phyloP scores from a whole-genome alignment of 2,329 filamentous ascomycete species.

The Phaeoacremonium minimum region DNA sequence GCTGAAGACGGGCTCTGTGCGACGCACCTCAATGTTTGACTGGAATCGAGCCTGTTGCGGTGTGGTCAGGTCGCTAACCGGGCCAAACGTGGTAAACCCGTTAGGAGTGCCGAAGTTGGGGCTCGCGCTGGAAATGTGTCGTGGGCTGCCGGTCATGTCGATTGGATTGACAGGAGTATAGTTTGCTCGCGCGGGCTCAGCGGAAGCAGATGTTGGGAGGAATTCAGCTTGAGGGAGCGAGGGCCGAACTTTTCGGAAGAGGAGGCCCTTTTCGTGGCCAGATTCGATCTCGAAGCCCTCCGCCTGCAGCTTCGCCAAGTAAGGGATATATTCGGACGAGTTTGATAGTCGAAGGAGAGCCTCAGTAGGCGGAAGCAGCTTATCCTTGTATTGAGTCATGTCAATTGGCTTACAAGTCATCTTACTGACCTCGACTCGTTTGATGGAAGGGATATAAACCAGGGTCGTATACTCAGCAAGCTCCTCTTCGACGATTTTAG shows the following conservation, averaged over 20 bases:
- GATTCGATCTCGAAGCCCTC: slow-evolving; percentile 66
- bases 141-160: slow-evolving; percentile 43
- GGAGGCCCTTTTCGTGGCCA: slow-evolving; percentile 57
- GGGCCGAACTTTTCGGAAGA: slow-evolving; percentile 57
- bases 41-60: slow-evolving; percentile 27
- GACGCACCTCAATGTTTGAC: slow-evolving; percentile 36
- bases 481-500: too few relatives aligned
- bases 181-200: not conserved
- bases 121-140: slow-evolving; percentile 33
- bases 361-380: slow-evolving; percentile 56
- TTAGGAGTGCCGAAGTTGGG: slow-evolving; percentile 61
- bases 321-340: slow-evolving; percentile 60
- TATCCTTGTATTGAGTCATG: too few relatives aligned
- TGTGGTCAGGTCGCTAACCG: slow-evolving; percentile 21
- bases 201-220: not conserved
- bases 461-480: slow-evolving; percentile 57
- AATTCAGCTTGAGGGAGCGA: slow-evolving; percentile 1
- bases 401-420: too few relatives aligned
- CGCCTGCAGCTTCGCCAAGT: slow-evolving; percentile 53
- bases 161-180: slow-evolving; percentile 49
- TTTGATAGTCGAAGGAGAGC: slow-evolving; percentile 57
- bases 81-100: slow-evolving; percentile 58
- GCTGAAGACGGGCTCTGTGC: slow-evolving; percentile 44
- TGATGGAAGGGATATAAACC: slow-evolving; percentile 57
- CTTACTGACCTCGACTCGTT: slow-evolving; percentile 54